These are phyloP conservation scores for Quercus lobata DNA, from an alignment of 331 rosid species.

Conservation along the genomic window DNA sequence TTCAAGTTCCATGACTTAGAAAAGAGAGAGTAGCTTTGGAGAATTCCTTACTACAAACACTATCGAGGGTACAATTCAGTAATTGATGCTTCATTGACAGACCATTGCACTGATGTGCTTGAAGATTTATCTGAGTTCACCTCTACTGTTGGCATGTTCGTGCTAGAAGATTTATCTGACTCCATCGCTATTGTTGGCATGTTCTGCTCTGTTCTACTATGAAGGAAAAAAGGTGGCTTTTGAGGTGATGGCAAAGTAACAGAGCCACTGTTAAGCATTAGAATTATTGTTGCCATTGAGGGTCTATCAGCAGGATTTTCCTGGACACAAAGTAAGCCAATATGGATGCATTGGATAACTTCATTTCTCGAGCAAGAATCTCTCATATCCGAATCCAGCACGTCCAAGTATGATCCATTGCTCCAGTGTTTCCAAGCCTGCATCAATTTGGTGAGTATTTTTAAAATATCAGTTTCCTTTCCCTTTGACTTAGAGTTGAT, in stretches of 20 bases:
- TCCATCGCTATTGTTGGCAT: background rate
- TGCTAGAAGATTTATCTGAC: background rate
- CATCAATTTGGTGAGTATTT: no score
- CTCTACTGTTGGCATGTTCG: background rate
- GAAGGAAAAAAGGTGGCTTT: conserved; percentile 35
- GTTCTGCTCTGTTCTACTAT: conserved; percentile 4
- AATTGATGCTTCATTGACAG: conserved; percentile 36
- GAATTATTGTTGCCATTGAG: conserved; percentile 33
- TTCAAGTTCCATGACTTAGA: no score
- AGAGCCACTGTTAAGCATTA: conserved; percentile 1
- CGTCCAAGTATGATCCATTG: no score
- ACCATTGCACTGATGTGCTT: conserved; percentile 14
- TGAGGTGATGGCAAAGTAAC: conserved; percentile 32
- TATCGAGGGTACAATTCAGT: conserved; percentile 38
- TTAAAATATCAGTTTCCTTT: no score
- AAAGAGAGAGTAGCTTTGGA: no score
- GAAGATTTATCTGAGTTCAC: conserved; percentile 22
- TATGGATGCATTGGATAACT: no score
- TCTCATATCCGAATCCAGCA: no score
- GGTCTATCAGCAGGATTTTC: conserved; percentile 42
- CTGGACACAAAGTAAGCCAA: conserved; percentile 26
- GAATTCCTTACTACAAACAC: no score
- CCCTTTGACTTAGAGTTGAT: no score
- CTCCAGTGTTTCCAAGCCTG: no score
- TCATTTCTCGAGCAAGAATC: no score